These are phyloP conservation scores for Magnaporthales sp. DNA, from an alignment of 2,329 filamentous ascomycete genomes.

Conservation along the genomic window DNA sequence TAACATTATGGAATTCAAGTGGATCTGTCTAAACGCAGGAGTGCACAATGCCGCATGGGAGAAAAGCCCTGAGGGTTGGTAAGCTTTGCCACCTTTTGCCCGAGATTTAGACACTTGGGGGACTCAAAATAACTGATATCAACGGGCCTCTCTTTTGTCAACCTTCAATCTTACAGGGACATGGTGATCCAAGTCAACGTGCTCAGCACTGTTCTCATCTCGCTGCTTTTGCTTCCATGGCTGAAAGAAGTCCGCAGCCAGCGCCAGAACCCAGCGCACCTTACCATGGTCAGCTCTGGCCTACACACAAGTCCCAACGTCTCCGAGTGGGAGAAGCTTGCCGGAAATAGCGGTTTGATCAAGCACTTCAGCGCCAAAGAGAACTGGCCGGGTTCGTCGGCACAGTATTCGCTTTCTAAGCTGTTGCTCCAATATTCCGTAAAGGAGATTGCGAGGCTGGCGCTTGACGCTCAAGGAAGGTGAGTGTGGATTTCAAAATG, in stretches of 20 bases:
- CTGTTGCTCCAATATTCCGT: slow-evolving; percentile 16
- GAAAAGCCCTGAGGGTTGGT: slow-evolving; percentile 18
- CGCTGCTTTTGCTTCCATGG: slow-evolving; percentile 40
- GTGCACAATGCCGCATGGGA: slow-evolving; percentile 13
- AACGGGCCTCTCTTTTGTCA: not conserved
- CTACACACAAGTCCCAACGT: slow-evolving; percentile 13
- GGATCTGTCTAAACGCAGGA: slow-evolving; percentile 18
- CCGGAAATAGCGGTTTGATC: slow-evolving; percentile 13
- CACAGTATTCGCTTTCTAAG: slow-evolving; percentile 18
- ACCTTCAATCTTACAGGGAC: slow-evolving; percentile 24
- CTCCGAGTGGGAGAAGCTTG: slow-evolving; percentile 12
- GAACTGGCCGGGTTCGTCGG: slow-evolving; percentile 14
- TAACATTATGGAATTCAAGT: not conserved
- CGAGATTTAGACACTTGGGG: not conserved
- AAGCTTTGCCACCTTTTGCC: not conserved
- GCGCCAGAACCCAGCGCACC: slow-evolving; percentile 15
- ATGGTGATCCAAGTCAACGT: slow-evolving; percentile 49
- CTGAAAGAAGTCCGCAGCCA: slow-evolving; percentile 20
- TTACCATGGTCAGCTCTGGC: slow-evolving; percentile 16
- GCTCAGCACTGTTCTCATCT: slow-evolving; percentile 45
- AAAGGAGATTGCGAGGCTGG: slow-evolving; percentile 14
- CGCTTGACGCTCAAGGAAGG: slow-evolving; percentile 13
- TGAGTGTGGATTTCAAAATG: slow-evolving; percentile 9
- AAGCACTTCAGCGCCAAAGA: slow-evolving; percentile 16
- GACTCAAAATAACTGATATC: not conserved